A percentile compares a stretch with the other conserved stretches of the same genome.
Conservation (phyloP, 2,329 filamentous ascomycete species). For the Cordyceps pruinosa region DNA sequence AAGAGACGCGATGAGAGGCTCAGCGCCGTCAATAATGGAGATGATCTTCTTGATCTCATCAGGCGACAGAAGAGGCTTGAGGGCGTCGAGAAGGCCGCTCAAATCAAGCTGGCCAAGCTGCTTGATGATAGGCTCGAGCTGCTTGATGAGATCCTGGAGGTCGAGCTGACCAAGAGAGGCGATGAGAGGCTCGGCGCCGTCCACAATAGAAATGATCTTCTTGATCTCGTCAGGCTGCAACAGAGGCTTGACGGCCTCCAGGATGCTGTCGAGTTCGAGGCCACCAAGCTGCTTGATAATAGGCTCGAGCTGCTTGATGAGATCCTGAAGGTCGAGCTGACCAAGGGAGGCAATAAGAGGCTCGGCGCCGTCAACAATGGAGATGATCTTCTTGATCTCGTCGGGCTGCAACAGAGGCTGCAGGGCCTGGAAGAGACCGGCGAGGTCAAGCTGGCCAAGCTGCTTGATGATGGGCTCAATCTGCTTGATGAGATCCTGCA, state of each 20-base stretch:
- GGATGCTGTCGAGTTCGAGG: constrained; percentile 12
- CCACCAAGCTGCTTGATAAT: constrained; percentile 14
- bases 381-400: constrained; percentile 21
- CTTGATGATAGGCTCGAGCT: constrained; percentile 21
- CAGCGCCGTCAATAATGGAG: constrained; percentile 22
- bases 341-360: constrained; percentile 24
- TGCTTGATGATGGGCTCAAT: constrained; percentile 21
- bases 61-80: constrained; percentile 10
- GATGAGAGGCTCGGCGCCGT: constrained; percentile 25
- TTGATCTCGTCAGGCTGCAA: constrained; percentile 19
- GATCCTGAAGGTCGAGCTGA: constrained; percentile 22
- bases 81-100: constrained; percentile 13
- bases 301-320: constrained; percentile 16
- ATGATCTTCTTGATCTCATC: constrained; percentile 23
- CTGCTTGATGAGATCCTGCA: constrained; percentile 21
- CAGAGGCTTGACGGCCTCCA: constrained; percentile 18
- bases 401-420: constrained; percentile 15
- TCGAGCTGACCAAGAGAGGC: constrained; percentile 28
- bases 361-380: constrained; percentile 22
- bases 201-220: constrained; percentile 21
- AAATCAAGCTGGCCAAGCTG: constrained; percentile 16
- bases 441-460: constrained; percentile 16
- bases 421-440: constrained; percentile 13
- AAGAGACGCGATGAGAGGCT: constrained; percentile 24
- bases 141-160: constrained; percentile 21